Evolutionary conservation across 768 basidiomycete genomes (phyloP), one percentile per base, ranked within the genome.

Genomic region (Termitomyces sp.): DNA sequence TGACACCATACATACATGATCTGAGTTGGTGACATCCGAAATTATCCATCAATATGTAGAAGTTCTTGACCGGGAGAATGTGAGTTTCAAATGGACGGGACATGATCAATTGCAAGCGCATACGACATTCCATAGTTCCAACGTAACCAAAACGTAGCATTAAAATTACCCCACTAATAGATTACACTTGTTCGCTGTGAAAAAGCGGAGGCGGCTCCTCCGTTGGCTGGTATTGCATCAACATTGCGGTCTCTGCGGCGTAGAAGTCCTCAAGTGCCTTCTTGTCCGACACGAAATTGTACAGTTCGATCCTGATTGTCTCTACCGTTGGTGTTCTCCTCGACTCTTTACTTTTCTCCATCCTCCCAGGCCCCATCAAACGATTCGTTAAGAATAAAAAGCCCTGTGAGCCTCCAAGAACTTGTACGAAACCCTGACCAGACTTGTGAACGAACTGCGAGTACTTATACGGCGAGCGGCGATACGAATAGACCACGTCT

Each of bases 371-470:
- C 3, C 82, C 86, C 79, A 92, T 89, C 58, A 95, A 75, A 26
- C 94, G 79, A 70, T 98, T 98, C 56, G 91, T 95, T 64, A 94
- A 77, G 78, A 95, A 96, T 59, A 93, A 72, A 72, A 94, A 95
- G 0, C 95, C 94, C 56, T 88, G 79, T 4, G 79, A 71, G 1
- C 87, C 91, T 2, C 89, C 91, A 5, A 95, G 67, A 59, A 96
- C 88, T 69, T 97, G 94, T 9, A 94, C 86, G 68, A 98, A 93
- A 9, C 92, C 94, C 26, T 90, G 84, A 1, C 97, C 97, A 5
- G 89, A 84, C 51, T 87, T 85, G 68, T 97, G 96, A 33, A 97
- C 89, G 70, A 93, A 98, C 69, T 98, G 96, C 20, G 93, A 91
- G 72, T 93, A 83, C 62, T 82, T 79, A 76, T 86, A 91, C 4